Evolutionary conservation across 2,329 filamentous ascomycete genomes (phyloP).

Genomic region (Gnomoniopsis sp.): DNA sequence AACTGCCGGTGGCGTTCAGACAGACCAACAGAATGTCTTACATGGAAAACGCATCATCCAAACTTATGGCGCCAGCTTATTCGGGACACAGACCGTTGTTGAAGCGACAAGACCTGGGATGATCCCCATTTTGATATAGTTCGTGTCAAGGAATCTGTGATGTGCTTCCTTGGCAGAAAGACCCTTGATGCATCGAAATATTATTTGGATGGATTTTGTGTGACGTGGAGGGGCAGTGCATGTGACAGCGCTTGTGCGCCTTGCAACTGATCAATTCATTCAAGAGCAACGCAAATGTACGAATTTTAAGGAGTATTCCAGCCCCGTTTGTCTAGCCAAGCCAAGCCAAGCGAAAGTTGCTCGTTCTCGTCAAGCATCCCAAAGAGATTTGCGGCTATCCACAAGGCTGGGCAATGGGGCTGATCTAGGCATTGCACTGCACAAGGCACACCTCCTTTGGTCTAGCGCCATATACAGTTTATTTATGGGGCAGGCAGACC

Average conservation of each 20-base stretch:
- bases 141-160: background rate
- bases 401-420: too few species aligned
- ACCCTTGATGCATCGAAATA: background rate
- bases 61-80: background rate
- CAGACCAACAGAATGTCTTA: background rate
- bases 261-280: background rate
- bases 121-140: background rate
- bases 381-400: too few species aligned
- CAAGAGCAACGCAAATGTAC: background rate
- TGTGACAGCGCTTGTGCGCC: background rate
- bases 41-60: background rate
- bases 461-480: too few species aligned
- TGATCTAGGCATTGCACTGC: too few species aligned
- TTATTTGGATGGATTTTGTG: background rate
- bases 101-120: background rate
- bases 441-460: too few species aligned
- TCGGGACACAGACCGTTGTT: background rate
- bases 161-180: background rate
- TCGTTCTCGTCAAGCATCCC: too few species aligned
- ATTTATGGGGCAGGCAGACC: too few species aligned
- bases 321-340: background rate
- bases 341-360: too few species aligned
- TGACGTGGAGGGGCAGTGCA: background rate
- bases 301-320: background rate
- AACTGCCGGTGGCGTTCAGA: background rate